A percentile compares a stretch with the other conserved stretches of the same genome.
phyloP scores from a whole-genome alignment of 306 rosid genomes.

The Abrus precatorius region DNA sequence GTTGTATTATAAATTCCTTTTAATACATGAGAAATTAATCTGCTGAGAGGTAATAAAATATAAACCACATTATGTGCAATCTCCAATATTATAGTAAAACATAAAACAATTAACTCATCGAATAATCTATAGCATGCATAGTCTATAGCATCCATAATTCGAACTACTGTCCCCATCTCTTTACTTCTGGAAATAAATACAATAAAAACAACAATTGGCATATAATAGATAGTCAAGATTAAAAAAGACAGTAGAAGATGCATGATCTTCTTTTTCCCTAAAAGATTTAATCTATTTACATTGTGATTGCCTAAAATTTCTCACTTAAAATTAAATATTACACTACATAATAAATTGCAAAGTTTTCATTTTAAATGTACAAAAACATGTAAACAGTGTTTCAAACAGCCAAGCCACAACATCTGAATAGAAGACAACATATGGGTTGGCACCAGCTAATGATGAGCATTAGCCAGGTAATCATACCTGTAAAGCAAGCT shows the following conservation, averaged over 20 bases:
- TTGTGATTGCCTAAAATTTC: conserved; percentile 1
- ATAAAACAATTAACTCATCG: not conserved
- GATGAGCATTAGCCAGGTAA: conserved; percentile 23
- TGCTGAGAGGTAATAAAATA: not conserved
- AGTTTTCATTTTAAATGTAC: conserved; percentile 13
- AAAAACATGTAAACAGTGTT: conserved; percentile 13
- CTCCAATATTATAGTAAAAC: not conserved
- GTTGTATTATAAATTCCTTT: conserved; percentile 11
- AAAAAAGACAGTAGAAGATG: conserved; percentile 15
- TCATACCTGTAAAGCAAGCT: conserved; percentile 91
- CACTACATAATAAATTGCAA: conserved; percentile 12
- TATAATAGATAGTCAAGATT: not conserved
- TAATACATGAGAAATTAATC: not conserved
- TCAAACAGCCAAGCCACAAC: conserved; percentile 31
- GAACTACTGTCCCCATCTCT: not conserved
- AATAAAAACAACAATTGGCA: not conserved
- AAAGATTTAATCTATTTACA: not conserved
- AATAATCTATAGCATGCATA: conserved; percentile 14
- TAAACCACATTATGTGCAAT: not conserved
- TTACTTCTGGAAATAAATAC: conserved; percentile 5
- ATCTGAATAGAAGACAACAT: conserved; percentile 17
- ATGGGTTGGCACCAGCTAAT: not conserved
- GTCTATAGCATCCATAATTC: conserved; percentile 16
- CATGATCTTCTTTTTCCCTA: not conserved
- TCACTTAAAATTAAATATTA: not conserved